These are phyloP conservation scores for Suillus fuscotomentosus DNA, from an alignment of 768 basidiomycete genomes.

Conservation along the genomic window DNA sequence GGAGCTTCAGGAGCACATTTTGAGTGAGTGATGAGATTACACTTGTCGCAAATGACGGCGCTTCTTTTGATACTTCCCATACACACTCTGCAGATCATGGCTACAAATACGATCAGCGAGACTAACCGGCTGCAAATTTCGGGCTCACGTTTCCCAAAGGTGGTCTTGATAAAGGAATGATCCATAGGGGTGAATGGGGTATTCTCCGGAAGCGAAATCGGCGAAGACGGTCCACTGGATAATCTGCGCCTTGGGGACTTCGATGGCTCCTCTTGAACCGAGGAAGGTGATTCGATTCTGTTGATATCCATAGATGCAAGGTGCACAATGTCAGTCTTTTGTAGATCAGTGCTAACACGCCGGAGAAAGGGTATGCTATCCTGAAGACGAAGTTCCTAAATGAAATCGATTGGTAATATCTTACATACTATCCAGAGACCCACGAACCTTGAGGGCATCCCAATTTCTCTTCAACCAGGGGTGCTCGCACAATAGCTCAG, in stretches of 20 bases:
- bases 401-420: conserved; percentile 5
- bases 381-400: conserved; percentile 79
- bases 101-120: conserved; percentile 39
- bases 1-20: conserved; percentile 74
- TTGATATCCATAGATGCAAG: conserved; percentile 37
- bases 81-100: conserved; percentile 86
- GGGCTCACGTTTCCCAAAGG: conserved; percentile 79
- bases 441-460: conserved; percentile 70
- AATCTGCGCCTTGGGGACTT: conserved; percentile 38
- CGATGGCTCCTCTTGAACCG: conserved; percentile 39
- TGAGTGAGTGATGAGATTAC: conserved; percentile 85
- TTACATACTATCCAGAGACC: background rate
- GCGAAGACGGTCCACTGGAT: conserved; percentile 34
- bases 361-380: conserved; percentile 96
- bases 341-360: conserved; percentile 83
- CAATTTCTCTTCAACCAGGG: conserved; percentile 85
- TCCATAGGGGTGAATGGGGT: conserved; percentile 56
- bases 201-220: conserved; percentile 26
- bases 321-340: conserved; percentile 65
- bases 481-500: conserved; percentile 85
- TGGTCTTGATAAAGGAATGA: conserved; percentile 89
- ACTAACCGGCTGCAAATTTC: background rate
- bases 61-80: conserved; percentile 76
- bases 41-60: conserved; percentile 85
- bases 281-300: conserved; percentile 36